A percentile compares a stretch with the other conserved stretches of the same genome.
Evolutionary conservation across 257 asterid genomes (phyloP).

Genomic region (Capsicum pubescens): DNA sequence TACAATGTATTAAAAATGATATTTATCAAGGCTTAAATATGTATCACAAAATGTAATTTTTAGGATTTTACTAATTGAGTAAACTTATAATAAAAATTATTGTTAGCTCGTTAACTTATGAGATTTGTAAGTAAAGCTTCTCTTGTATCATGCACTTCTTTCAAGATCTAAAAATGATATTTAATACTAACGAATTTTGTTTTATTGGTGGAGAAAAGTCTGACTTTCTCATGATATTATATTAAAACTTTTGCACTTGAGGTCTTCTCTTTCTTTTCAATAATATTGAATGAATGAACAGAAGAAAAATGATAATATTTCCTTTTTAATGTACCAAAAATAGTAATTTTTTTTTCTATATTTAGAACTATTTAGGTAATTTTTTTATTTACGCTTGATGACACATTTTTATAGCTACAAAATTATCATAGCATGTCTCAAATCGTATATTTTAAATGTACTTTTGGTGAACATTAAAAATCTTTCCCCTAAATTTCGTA

Average conservation of each 20-base stretch:
- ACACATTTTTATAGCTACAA: not conserved
- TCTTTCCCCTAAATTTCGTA: not conserved
- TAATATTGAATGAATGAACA: not conserved
- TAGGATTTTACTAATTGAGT: too few species aligned
- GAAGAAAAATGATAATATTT: not conserved
- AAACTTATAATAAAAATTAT: too few species aligned
- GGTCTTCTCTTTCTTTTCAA: not conserved
- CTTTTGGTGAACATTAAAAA: not conserved
- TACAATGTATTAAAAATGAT: too few species aligned
- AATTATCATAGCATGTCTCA: not conserved
- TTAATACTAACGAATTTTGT: not conserved
- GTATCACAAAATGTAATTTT: too few species aligned
- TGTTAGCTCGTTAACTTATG: too few species aligned
- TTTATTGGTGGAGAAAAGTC: not conserved
- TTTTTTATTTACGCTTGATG: not conserved
- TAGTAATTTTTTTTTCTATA: too few species aligned
- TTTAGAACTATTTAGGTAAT: not conserved
- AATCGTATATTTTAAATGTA: not conserved
- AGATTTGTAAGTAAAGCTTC: too few species aligned
- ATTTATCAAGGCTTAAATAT: too few species aligned
- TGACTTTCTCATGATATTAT: not conserved
- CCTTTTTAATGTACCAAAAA: not conserved
- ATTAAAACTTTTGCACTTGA: not conserved
- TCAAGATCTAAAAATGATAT: conserved; percentile 4
- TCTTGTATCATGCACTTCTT: not conserved